Evolutionary conservation across 2,329 filamentous ascomycete genomes (phyloP).

Genomic region (Pseudogymnoascus sp.): DNA sequence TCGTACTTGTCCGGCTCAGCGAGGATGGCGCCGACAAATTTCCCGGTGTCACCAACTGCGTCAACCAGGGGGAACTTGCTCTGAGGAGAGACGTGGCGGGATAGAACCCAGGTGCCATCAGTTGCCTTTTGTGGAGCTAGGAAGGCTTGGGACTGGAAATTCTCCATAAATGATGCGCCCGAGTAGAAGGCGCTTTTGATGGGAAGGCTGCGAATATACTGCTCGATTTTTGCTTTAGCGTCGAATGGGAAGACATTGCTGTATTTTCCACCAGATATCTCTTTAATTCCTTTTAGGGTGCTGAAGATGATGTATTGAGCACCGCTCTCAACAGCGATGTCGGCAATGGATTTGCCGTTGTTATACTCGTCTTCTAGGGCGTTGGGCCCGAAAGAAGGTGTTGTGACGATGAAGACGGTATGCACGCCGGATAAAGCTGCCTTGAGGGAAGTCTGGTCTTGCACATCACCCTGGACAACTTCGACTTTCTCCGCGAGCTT

Average conservation of each 20-base stretch:
- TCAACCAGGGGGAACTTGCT: constrained; percentile 24
- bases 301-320: constrained; percentile 36
- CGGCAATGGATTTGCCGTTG: constrained; percentile 34
- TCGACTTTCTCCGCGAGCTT: constrained; percentile 26
- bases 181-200: constrained; percentile 38
- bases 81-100: constrained; percentile 15
- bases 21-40: constrained; percentile 31
- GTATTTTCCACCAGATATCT: constrained; percentile 30
- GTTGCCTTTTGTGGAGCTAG: constrained; percentile 15
- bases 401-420: constrained; percentile 41
- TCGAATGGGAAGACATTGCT: constrained; percentile 27
- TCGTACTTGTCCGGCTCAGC: constrained; percentile 34
- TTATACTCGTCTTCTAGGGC: constrained; percentile 28
- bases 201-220: constrained; percentile 29
- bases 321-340: constrained; percentile 32
- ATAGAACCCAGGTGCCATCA: constrained; percentile 17
- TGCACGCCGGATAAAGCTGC: constrained; percentile 36
- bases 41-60: constrained; percentile 22
- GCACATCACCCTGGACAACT: constrained; percentile 34
- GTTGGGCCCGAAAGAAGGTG: constrained; percentile 29
- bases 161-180: constrained; percentile 37
- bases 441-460: constrained; percentile 31
- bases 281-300: constrained; percentile 30
- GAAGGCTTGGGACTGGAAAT: constrained; percentile 11
- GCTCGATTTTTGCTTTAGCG: constrained; percentile 29